Evolutionary conservation across 306 rosid genomes (phyloP), one percentile per base, ranked within the genome.

Genomic region (Fragaria vesca): DNA sequence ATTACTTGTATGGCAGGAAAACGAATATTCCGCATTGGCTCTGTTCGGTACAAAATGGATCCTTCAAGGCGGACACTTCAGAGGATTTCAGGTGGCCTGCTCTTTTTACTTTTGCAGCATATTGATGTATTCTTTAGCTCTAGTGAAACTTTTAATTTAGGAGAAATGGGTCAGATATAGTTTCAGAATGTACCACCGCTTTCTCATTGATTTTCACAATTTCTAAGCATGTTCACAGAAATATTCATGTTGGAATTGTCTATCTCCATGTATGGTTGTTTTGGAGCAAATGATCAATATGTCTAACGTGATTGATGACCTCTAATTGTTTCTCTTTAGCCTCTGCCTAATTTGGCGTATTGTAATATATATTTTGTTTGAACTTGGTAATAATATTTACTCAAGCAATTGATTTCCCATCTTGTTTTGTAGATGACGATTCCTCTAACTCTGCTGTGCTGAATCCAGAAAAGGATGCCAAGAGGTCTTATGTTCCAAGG

Each of bases 61-160:
- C 86, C 95, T 79, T 89, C 98, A 21, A 90, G 89, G 86, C 87
- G 88, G 85, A 89, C 97, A 60, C 97, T 93, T 78, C 89, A 91
- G 80, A 89, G 95, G 83, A 88, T 93, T 82, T 84, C 92, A 91
- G 93, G 97, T 93, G 83, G 69, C 43, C 63, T 71, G n/a, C 36
- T 71, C 52, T 62, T 82, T 24, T 60, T 48, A 43, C 12, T 48
- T 28, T 78, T 24, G 60, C 48, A 45, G 69, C 60, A 66, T 61
- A 8, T 63, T 65, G 61, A 57, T 76, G 51, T 67, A 57, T 42
- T 16, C 32, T 36, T 80, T 69, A n/a, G 52, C 77, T 50, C 69
- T 54, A 75, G 40, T 46, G 54, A 42, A 21, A 8, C n/a, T 46
- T 18, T 4, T 38, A 57, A 9, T 57, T 13, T 57, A 20, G 4